phyloP scores from a whole-genome alignment of 805 yeast genomes.

The Candida ponderosae region DNA sequence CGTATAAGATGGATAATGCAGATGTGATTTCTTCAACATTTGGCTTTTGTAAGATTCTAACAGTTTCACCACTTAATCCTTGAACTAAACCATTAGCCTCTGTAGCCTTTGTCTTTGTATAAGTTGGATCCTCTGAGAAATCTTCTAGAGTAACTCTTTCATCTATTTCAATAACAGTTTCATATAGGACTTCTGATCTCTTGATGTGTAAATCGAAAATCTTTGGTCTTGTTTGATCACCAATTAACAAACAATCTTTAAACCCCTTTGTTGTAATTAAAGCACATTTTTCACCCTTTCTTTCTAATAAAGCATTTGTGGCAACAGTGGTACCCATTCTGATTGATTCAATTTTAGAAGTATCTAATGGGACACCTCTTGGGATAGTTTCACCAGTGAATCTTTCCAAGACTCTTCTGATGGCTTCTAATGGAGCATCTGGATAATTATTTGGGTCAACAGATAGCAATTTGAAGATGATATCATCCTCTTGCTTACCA shows the following conservation, averaged over 20 bases:
- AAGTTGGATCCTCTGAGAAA: slow-evolving; percentile 65
- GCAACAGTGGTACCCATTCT: slow-evolving; percentile 96
- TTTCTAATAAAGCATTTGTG: slow-evolving; percentile 86
- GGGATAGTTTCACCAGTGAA: slow-evolving; percentile 49
- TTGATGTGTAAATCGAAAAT: slow-evolving; percentile 77
- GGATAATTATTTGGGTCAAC: slow-evolving; percentile 83
- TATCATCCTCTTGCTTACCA: slow-evolving; percentile 44
- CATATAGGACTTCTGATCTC: slow-evolving; percentile 66
- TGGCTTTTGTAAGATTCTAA: slow-evolving; percentile 48
- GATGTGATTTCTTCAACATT: slow-evolving; percentile 33
- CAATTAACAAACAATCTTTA: slow-evolving; percentile 73
- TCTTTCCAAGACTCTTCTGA: slow-evolving; percentile 64
- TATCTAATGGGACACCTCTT: slow-evolving; percentile 50
- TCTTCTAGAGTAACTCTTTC: slow-evolving; percentile 85
- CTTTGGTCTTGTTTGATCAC: slow-evolving; percentile 87
- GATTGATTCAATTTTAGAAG: slow-evolving; percentile 55
- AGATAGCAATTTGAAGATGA: slow-evolving; percentile 70
- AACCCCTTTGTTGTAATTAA: slow-evolving; percentile 85
- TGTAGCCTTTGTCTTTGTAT: slow-evolving; percentile 8
- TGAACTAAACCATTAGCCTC: slow-evolving; percentile 26
- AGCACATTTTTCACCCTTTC: slow-evolving; percentile 88
- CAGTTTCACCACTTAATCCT: slow-evolving; percentile 65
- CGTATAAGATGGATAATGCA: slow-evolving; percentile 36
- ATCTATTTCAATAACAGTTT: slow-evolving; percentile 73
- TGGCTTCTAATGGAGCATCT: slow-evolving; percentile 93